phyloP scores from a whole-genome alignment of 108 stramenopile species.

The Craspedostauros australis region DNA sequence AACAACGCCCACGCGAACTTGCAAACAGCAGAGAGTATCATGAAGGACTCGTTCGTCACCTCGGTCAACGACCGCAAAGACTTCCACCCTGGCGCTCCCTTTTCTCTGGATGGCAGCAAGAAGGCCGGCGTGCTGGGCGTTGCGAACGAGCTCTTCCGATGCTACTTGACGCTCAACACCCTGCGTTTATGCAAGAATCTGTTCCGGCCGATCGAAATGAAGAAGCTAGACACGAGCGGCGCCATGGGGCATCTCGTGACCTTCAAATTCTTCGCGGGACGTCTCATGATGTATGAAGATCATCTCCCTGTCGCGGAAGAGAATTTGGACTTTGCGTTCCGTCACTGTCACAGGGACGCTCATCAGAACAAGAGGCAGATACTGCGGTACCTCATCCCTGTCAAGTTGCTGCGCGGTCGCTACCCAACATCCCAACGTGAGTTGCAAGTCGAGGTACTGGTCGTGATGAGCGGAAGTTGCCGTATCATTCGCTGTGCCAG shows the following conservation, averaged over 20 bases:
- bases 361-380: constrained; percentile 79
- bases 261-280: constrained; percentile 86
- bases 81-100: constrained; percentile 21
- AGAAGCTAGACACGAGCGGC: constrained; percentile 59
- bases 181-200: constrained; percentile 90
- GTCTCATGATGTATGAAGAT: constrained; percentile 94
- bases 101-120: constrained; percentile 59
- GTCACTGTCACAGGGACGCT: constrained; percentile 67
- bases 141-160: constrained; percentile 88
- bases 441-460: constrained; percentile 3
- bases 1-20: constrained; percentile 44
- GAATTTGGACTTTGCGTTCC: constrained; percentile 82
- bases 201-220: constrained; percentile 70
- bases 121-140: constrained; percentile 80
- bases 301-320: constrained; percentile 82
- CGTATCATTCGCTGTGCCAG: constrained; percentile 2
- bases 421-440: constrained; percentile 66
- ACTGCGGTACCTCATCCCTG: constrained; percentile 85
- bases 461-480: background rate
- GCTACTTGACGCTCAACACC: constrained; percentile 92
- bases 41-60: constrained; percentile 77
- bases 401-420: constrained; percentile 83
- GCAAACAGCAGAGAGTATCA: constrained; percentile 65
- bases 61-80: constrained; percentile 83
- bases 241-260: constrained; percentile 87